Base-by-base conservation (phyloP, 345 rosid genomes). In the Hypericum perforatum region DNA sequence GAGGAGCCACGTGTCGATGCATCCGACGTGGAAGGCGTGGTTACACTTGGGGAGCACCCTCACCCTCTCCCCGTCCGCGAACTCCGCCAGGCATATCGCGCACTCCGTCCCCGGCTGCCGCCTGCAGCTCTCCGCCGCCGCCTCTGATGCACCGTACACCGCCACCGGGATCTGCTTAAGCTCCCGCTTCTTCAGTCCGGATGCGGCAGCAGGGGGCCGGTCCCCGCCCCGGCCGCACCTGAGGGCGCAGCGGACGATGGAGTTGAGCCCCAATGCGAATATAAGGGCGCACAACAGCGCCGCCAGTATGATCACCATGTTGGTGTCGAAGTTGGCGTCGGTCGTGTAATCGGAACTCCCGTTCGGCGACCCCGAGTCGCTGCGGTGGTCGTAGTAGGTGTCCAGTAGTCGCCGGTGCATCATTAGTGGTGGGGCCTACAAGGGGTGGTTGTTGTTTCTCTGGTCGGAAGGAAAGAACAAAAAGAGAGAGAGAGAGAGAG, bases 41-140 rank as follows among this genome's bases (percentile, higher is more conserved):
- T 47, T 58, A n/a, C 53, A 58, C 9, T 58, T 58, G 9, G 61
- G 61, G 45, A 58, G 8, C 8, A 58, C 38, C 13, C 61, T 15
- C 5, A 58, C 44, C 32, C 15, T 14, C 22, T 46, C 50, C 50
- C 7, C 50, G 14, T 46, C 50, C 50, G 29, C 8, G 50, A 14
- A 9, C 15, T 13, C 29, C 8, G 8, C 22, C 32, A 46, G 50
- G 22, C 29, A 9, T 46, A 16, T 29, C 8, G 22, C 8, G 13
- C 16, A 8, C 6, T 13, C 16, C 29, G 49, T 13, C 16, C 13
- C 49, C 16, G 16, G 7, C 32, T 22, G 32, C 32, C 4, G 32
- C 32, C 32, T 22, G 32, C 32, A 22, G 32, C 32, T 22, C 32
- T 22, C 4, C 32, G 32, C 50, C 15, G 22, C 50, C n/a, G n/a